Evolutionary conservation across 2,329 filamentous ascomycete species (phyloP), one percentile per base, ranked within the genome.

Genomic region (Epichloe festucae): DNA sequence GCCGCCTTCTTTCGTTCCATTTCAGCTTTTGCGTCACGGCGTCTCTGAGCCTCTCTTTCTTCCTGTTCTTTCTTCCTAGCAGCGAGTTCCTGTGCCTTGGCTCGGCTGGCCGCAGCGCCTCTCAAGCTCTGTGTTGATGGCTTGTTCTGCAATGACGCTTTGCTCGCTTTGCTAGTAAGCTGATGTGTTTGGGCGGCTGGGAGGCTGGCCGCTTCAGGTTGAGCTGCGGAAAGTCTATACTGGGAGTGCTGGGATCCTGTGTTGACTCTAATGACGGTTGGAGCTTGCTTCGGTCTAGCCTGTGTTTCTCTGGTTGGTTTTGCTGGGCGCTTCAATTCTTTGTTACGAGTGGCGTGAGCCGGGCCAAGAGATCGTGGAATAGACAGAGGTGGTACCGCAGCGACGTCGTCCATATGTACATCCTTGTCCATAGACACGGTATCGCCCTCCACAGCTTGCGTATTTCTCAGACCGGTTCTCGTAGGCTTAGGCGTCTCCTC

Each of bases 41-140:
- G 91, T 48, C 84, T 81, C 60, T 89, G 83, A 14, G 81, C 80
- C 57, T 89, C 87, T 46, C 82, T 81, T 63, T 94, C 88, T 59
- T 95, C 89, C 63, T 83, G 84, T 64, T 95, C 89, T 63, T 85
- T 91, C 67, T 89, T 90, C 62, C 82, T 84, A 40, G 87, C 85
- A 2, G 85, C 87, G 46, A 85, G 74, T 50, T 90, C 81, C 21
- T 90, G 71, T 2, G 86, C 84, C 63, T 85, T 87, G 0, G 82
- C 78, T 49, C 83, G 81, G 2, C 77, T 73, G n/a, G 73, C 74
- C 35, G 82, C 80, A 0, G 67, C 61, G 5, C 58, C 58, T 64
- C 85, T 87, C 50, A 89, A 72, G 61, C 77, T 87, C 50, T 76
- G 71, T 8, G 71, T 61, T 1, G 78, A 78, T 4, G 69, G 59